Percentiles rank a stretch among this genome's conserved stretches.
These are phyloP conservation scores for Aspergillus sp. DNA, from an alignment of 2,329 filamentous ascomycete genomes.

Conservation along the genomic window DNA sequence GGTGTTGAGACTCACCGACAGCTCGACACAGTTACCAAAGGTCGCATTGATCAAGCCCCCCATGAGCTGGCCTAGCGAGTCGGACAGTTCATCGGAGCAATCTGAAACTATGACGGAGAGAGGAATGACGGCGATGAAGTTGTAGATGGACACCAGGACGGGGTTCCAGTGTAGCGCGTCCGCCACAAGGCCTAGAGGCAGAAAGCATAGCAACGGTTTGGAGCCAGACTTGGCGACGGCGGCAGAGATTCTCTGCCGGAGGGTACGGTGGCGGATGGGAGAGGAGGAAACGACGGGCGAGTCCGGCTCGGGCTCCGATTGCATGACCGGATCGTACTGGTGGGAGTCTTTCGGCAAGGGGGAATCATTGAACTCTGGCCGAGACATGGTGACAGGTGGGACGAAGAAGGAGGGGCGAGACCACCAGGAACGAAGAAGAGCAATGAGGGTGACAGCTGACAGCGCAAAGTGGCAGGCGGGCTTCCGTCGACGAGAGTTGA, in stretches of 20 bases:
- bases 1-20: slow-evolving; percentile 60
- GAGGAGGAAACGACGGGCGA: background rate
- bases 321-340: background rate
- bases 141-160: slow-evolving; percentile 73
- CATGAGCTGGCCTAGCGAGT: slow-evolving; percentile 56
- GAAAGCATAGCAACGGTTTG: slow-evolving; percentile 62
- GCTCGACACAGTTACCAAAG: slow-evolving; percentile 61
- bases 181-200: slow-evolving; percentile 72
- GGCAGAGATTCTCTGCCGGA: background rate
- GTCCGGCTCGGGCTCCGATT: background rate
- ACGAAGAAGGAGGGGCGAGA: background rate
- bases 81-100: slow-evolving; percentile 58
- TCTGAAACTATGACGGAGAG: slow-evolving; percentile 58
- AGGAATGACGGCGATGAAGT: slow-evolving; percentile 70
- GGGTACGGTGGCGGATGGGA: background rate
- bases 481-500: background rate
- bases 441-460: background rate
- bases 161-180: slow-evolving; percentile 61
- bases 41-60: slow-evolving; percentile 61
- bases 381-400: background rate
- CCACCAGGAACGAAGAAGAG: background rate
- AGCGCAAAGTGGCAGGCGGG: background rate
- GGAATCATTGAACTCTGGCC: background rate
- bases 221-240: background rate
- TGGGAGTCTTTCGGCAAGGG: background rate